Evolutionary conservation across 495 filamentous ascomycete genomes (phyloP).

Genomic region (Chlorociboria aeruginascens): DNA sequence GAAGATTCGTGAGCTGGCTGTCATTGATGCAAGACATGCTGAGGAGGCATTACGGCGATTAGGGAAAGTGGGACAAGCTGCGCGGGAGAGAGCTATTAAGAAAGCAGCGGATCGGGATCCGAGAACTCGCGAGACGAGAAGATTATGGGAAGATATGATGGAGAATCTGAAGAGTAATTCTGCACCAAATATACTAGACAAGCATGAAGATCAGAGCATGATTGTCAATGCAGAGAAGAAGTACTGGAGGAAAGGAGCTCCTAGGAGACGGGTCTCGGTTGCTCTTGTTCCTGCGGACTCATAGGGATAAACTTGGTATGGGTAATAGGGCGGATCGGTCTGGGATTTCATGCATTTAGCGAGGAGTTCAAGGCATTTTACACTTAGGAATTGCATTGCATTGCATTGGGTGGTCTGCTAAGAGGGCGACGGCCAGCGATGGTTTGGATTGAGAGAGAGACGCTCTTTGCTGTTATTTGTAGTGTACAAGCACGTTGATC

Average conservation of each 20-base stretch:
- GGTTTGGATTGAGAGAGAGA: no score
- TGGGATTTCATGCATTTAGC: constrained; percentile 1
- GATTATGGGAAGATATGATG: constrained; percentile 27
- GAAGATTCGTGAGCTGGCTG: constrained; percentile 59
- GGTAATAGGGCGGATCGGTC: background rate
- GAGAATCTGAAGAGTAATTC: constrained; percentile 8
- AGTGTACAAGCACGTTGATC: no score
- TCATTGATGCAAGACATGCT: constrained; percentile 58
- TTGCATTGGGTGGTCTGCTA: background rate
- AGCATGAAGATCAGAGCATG: constrained; percentile 15
- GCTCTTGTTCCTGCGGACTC: background rate
- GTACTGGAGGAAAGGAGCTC: constrained; percentile 25
- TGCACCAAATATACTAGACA: background rate
- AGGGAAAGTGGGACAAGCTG: constrained; percentile 31
- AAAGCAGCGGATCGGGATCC: constrained; percentile 23
- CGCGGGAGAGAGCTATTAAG: constrained; percentile 23
- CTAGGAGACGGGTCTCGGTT: constrained; percentile 2
- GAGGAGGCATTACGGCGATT: constrained; percentile 64
- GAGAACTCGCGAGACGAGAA: constrained; percentile 21
- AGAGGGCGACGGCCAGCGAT: background rate
- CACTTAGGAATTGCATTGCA: background rate
- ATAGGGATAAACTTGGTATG: background rate
- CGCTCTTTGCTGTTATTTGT: no score
- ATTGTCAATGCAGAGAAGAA: constrained; percentile 29
- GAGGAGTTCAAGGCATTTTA: background rate